Evolutionary conservation across 352 stramenopile species (phyloP).

Genomic region (Phytophthora meadii): DNA sequence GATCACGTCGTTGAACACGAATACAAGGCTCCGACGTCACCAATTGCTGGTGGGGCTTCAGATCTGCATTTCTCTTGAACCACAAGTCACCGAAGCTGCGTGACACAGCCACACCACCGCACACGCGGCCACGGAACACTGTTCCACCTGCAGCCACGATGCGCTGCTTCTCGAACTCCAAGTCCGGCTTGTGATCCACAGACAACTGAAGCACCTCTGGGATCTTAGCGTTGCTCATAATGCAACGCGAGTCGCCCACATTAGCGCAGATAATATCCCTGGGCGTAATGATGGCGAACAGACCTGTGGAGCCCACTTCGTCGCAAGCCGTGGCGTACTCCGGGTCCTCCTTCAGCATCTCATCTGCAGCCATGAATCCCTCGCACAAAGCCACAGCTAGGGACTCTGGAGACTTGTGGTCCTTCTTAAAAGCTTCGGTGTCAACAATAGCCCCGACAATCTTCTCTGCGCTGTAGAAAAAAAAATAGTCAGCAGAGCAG

Average conservation of each 20-base stretch:
- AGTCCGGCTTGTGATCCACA: conserved; percentile 87
- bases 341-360: conserved; percentile 75
- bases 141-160: conserved; percentile 85
- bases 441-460: conserved; percentile 69
- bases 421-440: conserved; percentile 80
- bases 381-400: conserved; percentile 78
- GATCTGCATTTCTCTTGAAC: conserved; percentile 85
- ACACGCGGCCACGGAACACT: conserved; percentile 86
- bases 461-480: conserved; percentile 60
- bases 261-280: conserved; percentile 86
- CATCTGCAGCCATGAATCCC: conserved; percentile 77
- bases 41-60: conserved; percentile 86
- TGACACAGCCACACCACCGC: conserved; percentile 84
- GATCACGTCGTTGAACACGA: conserved; percentile 70
- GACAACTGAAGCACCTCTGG: conserved; percentile 83
- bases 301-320: conserved; percentile 83
- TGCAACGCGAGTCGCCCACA: conserved; percentile 86
- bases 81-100: conserved; percentile 89
- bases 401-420: conserved; percentile 72
- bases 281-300: conserved; percentile 84
- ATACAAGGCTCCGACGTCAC: conserved; percentile 88
- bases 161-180: conserved; percentile 88
- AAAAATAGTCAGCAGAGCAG: conserved; percentile 12
- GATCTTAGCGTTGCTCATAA: conserved; percentile 79
- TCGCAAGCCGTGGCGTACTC: conserved; percentile 69